Base-by-base conservation (phyloP, 495 filamentous ascomycete genomes). In the Neurospora sp. region DNA sequence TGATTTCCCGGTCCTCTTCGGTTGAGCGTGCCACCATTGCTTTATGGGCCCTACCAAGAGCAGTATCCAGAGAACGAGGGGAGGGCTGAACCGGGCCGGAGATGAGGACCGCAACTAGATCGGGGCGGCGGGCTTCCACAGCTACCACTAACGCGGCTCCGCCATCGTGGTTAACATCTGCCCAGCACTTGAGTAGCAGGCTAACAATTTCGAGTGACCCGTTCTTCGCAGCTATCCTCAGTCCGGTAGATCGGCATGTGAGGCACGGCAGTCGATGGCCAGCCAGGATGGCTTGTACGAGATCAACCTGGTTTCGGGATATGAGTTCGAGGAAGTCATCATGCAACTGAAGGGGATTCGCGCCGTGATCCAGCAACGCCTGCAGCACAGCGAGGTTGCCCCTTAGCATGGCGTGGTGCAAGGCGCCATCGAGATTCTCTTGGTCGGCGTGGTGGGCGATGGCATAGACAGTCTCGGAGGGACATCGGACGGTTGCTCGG, bases 391-490 rank as follows among this genome's bases (percentile, higher is more conserved):
- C 73, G 35, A 77, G 41, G 39, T 80, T 75, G 1, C 74, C 74
- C 31, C 79, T 68, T 22, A 71, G 69, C 7, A 81, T 78, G 12
- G 79, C 79, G 38, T 79, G 71, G 22, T 75, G 79, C 16, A 81
- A 77, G 8, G 74, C 79, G 38, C 72, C 70, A 70, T 81, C 79
- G 40, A 81, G 77, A 40, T 76, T 80, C 18, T 76, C 71, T 39
- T 81, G 78, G 76, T 81, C 79, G 68, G 79, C 78, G n/a, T 74
- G 75, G 38, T 70, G 72, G 9, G 79, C 79, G 22, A 81, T 70
- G 0, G 70, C 48, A 35, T 76, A 70, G 20, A 81, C 78, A 4
- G 74, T 79, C 22, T 81, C 79, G 38, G 77, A 53, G 9, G 74
- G 74, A 40, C 75, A 80, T 12, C 72, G 73, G n/a, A 74, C 69